These are phyloP conservation scores for Lasiosphaeriaceae sp. DNA, from an alignment of 495 filamentous ascomycete genomes.

Conservation along the genomic window DNA sequence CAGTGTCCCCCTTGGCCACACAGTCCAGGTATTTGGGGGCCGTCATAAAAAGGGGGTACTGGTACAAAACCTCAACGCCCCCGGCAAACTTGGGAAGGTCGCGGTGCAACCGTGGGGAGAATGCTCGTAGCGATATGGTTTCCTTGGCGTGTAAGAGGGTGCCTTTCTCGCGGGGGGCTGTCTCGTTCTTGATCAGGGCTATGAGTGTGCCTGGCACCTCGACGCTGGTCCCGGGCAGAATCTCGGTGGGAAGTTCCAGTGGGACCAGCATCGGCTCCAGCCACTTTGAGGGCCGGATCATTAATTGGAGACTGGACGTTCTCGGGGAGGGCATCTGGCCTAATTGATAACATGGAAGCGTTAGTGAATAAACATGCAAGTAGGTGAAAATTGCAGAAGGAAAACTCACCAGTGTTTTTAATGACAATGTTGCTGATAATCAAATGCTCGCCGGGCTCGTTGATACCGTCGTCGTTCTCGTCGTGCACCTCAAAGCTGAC, in stretches of 20 bases:
- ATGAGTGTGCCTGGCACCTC: slow-evolving; percentile 16
- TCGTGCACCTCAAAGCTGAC: slow-evolving; percentile 39
- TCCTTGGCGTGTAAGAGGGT: slow-evolving; percentile 16
- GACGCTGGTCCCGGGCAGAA: slow-evolving; percentile 18
- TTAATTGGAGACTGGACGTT: neutral
- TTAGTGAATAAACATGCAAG: too few species aligned
- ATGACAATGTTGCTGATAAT: slow-evolving; percentile 38
- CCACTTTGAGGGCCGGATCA: slow-evolving; percentile 19
- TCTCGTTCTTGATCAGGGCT: slow-evolving; percentile 24
- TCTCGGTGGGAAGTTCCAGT: slow-evolving; percentile 16
- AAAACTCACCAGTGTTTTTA: slow-evolving; percentile 31
- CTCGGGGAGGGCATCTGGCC: slow-evolving; percentile 20
- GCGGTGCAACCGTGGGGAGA: slow-evolving; percentile 16
- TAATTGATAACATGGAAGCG: neutral
- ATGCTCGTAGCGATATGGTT: slow-evolving; percentile 17
- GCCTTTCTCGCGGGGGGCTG: slow-evolving; percentile 3
- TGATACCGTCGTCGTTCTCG: slow-evolving; percentile 43
- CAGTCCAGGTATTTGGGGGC: slow-evolving; percentile 24
- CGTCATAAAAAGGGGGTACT: slow-evolving; percentile 20
- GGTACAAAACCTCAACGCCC: slow-evolving; percentile 7
- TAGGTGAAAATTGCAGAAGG: too few species aligned
- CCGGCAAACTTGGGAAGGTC: slow-evolving; percentile 22
- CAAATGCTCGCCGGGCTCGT: slow-evolving; percentile 44
- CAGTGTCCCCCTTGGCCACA: slow-evolving; percentile 20
- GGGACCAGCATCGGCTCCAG: slow-evolving; percentile 17